A percentile compares a stretch with the other conserved stretches of the same genome.
Evolutionary conservation across 106 monocot genomes (phyloP).

Genomic region (Phalaenopsis equestris): DNA sequence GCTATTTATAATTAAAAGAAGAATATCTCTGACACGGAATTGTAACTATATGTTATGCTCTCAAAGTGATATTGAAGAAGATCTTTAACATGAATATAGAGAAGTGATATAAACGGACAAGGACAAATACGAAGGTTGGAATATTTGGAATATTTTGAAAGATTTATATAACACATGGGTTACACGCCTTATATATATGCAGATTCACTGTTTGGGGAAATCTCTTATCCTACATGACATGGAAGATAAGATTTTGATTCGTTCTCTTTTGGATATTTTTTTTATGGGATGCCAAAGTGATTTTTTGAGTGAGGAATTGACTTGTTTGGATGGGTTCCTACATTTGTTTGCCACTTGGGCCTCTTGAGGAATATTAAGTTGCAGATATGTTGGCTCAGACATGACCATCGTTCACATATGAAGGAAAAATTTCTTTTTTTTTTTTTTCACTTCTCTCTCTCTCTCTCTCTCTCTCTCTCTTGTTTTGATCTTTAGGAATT

Average conservation of each 20-base stretch:
- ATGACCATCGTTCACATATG: too few relatives aligned
- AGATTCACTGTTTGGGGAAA: neutral
- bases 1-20: too few relatives aligned
- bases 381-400: too few relatives aligned
- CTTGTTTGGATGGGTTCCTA: too few relatives aligned
- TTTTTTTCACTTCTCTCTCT: too few relatives aligned
- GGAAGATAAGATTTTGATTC: slow-evolving; percentile 2
- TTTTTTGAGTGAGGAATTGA: too few relatives aligned
- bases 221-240: neutral
- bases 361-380: too few relatives aligned
- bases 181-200: neutral
- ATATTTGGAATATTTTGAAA: neutral
- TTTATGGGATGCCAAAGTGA: neutral
- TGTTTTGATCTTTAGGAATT: too few relatives aligned
- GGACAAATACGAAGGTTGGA: neutral
- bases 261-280: neutral
- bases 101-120: neutral
- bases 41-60: neutral
- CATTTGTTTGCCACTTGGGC: too few relatives aligned
- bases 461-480: too few relatives aligned
- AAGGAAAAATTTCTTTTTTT: too few relatives aligned
- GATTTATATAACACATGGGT: neutral
- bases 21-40: neutral
- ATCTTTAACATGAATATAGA: neutral
- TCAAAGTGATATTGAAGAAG: too few relatives aligned